phyloP scores from a whole-genome alignment of 495 filamentous ascomycete species.

The Aspergillus sparsus region DNA sequence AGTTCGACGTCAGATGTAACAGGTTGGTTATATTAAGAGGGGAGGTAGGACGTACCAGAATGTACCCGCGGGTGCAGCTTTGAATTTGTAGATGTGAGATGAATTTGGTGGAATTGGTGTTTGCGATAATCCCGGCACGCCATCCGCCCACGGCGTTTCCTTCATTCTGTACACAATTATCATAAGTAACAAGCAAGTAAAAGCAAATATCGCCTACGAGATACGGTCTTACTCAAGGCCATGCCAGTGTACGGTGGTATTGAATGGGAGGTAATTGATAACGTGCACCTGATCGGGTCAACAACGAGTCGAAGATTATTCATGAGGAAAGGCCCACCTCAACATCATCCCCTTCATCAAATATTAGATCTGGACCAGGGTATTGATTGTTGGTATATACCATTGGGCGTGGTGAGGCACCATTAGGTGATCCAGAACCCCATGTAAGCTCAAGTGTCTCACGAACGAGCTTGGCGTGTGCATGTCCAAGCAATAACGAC shows the following conservation, averaged over 20 bases:
- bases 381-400: constrained; percentile 58
- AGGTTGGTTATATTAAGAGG: too few species aligned
- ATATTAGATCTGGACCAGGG: constrained; percentile 55
- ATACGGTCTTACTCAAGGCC: constrained; percentile 31
- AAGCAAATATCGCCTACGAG: background rate
- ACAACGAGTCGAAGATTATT: background rate
- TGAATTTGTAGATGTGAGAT: constrained; percentile 49
- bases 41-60: constrained; percentile 40
- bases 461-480: constrained; percentile 33
- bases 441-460: constrained; percentile 22
- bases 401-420: constrained; percentile 33
- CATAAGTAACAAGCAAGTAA: background rate
- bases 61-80: constrained; percentile 50
- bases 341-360: constrained; percentile 56
- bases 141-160: constrained; percentile 50
- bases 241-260: constrained; percentile 53
- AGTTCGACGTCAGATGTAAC: too few species aligned
- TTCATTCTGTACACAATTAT: constrained; percentile 16
- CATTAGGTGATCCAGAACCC: constrained; percentile 12
- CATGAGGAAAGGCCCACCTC: constrained; percentile 39
- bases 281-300: constrained; percentile 28
- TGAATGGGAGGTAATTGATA: constrained; percentile 51
- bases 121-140: constrained; percentile 52
- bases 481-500: constrained; percentile 1
- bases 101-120: constrained; percentile 45